Percentiles rank a stretch among this genome's conserved stretches.
Evolutionary conservation across 352 stramenopile genomes (phyloP).

Genomic region (Pythium myriotylum): DNA sequence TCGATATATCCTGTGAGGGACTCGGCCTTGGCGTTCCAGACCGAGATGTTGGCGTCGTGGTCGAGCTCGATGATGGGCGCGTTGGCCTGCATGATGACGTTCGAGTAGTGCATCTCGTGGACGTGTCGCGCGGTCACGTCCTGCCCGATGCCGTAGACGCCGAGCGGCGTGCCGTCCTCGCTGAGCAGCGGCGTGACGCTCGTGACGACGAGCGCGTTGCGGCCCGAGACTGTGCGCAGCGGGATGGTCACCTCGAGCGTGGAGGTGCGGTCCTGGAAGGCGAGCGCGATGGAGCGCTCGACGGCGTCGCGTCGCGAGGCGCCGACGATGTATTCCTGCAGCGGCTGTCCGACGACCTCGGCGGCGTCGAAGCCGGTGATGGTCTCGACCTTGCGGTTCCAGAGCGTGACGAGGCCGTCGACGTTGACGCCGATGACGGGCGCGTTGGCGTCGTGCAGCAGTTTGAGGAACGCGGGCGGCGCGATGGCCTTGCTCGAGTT

Average conservation of each 20-base stretch:
- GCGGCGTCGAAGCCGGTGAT: slow-evolving; percentile 26
- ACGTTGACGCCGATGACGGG: slow-evolving; percentile 45
- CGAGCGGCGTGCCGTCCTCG: slow-evolving; percentile 49
- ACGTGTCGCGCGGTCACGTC: slow-evolving; percentile 82
- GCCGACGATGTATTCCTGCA: slow-evolving; percentile 47
- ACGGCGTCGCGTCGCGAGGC: slow-evolving; percentile 36
- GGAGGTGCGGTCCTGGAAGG: slow-evolving; percentile 39
- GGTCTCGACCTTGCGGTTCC: slow-evolving; percentile 57
- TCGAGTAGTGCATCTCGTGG: slow-evolving; percentile 80
- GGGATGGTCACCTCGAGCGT: slow-evolving; percentile 36
- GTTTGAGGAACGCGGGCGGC: slow-evolving; percentile 28
- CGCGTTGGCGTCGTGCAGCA: slow-evolving; percentile 57
- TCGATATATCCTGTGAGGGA: slow-evolving; percentile 88
- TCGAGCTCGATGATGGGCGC: slow-evolving; percentile 86
- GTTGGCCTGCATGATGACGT: slow-evolving; percentile 82
- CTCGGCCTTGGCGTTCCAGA: slow-evolving; percentile 94
- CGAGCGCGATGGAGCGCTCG: slow-evolving; percentile 30
- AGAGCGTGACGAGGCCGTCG: slow-evolving; percentile 52
- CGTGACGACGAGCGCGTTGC: slow-evolving; percentile 37
- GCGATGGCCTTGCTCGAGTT: slow-evolving; percentile 18
- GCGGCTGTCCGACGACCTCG: slow-evolving; percentile 33
- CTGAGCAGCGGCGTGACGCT: neutral
- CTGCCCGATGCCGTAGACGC: slow-evolving; percentile 80
- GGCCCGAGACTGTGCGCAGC: slow-evolving; percentile 45
- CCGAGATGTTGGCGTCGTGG: slow-evolving; percentile 76